Evolutionary conservation across 192 early-diverging fungal species (phyloP), one percentile per base, ranked within the genome.

Genomic region (Entophlyctis luteolus): DNA sequence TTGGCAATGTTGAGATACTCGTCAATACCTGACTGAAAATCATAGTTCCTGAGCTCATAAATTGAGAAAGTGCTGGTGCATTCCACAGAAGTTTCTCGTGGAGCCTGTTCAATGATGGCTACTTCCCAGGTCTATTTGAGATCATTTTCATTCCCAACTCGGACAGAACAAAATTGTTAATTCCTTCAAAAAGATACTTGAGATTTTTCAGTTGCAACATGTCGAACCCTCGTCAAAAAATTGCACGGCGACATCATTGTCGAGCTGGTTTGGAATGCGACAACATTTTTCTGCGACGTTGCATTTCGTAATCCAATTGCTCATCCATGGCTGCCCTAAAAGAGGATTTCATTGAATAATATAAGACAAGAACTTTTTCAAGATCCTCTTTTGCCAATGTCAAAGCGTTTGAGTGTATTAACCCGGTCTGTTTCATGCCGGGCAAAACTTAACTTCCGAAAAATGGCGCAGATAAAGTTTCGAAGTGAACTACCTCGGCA

Each of bases 111-210:
- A 1, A 85, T 65, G 10, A 86, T 53, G 27, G 83, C 78, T 0
- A 85, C 83, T 68, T 85, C 83, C 28, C 83, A 83, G 71, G 85
- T 85, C 49, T 60, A 85, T 71, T 68, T 28, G 68, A 58, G n/a
- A 42, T 63, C 79, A 82, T 81, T 14, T 57, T 58, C 53, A 75
- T 28, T 3, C 76, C 76, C 1, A 82, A 66, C 47, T 80, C 81
- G 5, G 67, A 60, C 10, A 82, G 23, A 35, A 74, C 72, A 0
- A n/a, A n/a, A n/a, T n/a, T n/a, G n/a, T n/a, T n/a, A n/a, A n/a
- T n/a, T n/a, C n/a, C n/a, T n/a, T n/a, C n/a, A n/a, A n/a, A n/a
- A n/a, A n/a, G n/a, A n/a, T n/a, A n/a, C n/a, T n/a, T n/a, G n/a
- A n/a, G n/a, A n/a, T n/a, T n/a, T n/a, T n/a, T n/a, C n/a, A n/a